Percentiles rank a stretch among this genome's conserved stretches.
Evolutionary conservation across 495 filamentous ascomycete species (phyloP).

Genomic region (Parachaetomium inaequale): DNA sequence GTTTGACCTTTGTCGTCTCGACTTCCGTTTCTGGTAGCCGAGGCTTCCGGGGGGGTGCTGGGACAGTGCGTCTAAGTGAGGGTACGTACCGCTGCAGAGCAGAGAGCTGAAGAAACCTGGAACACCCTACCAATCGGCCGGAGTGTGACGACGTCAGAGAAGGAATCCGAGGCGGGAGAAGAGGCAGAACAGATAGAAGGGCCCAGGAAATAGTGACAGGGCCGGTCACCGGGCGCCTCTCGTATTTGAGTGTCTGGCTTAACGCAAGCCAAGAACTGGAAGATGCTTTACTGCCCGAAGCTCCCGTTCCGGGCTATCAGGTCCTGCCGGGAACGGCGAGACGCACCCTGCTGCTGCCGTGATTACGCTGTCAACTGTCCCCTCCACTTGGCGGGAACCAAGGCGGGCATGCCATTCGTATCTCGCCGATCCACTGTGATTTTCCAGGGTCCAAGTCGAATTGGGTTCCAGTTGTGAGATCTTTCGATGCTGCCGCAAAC

Average conservation of each 20-base stretch:
- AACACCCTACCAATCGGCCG: not conserved
- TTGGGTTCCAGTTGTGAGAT: not conserved
- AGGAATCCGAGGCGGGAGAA: not conserved
- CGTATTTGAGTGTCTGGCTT: conserved; percentile 15
- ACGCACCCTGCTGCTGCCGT: conserved; percentile 13
- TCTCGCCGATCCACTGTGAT: conserved; percentile 2
- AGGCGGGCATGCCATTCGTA: not conserved
- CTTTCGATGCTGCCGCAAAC: no score
- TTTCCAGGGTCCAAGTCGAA: not conserved
- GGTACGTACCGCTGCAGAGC: conserved; percentile 15
- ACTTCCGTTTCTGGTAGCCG: conserved; percentile 14
- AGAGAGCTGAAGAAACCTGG: not conserved
- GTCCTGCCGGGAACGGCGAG: not conserved
- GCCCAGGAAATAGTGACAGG: not conserved
- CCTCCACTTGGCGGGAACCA: conserved; percentile 12
- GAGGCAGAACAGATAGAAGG: not conserved
- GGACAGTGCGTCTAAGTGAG: conserved; percentile 5
- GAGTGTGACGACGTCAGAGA: conserved; percentile 1
- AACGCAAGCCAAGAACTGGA: not conserved
- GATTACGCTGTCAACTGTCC: conserved; percentile 4
- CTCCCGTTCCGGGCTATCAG: conserved; percentile 1
- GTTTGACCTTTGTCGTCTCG: not conserved
- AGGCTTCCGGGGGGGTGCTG: conserved; percentile 1
- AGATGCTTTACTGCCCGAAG: conserved; percentile 13
- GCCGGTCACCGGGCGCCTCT: not conserved